phyloP scores from a whole-genome alignment of 176 grass and related monocot genomes.

The Paspalum vaginatum region DNA sequence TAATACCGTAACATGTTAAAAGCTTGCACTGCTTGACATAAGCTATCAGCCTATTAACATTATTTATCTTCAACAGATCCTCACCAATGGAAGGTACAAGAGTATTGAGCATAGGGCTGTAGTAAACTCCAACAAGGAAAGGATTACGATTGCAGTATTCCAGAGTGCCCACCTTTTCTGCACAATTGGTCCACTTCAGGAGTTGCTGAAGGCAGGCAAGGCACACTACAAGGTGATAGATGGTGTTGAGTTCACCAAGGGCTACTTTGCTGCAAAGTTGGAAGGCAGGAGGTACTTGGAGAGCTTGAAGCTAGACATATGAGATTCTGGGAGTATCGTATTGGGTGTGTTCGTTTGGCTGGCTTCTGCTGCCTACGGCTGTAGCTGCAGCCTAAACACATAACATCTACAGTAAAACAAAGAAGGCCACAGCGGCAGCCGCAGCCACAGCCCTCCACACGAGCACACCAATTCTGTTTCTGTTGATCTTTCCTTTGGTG shows the following conservation, averaged over 20 bases:
- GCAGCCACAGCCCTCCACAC: too few relatives aligned
- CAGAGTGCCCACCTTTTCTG: slow-evolving; percentile 38
- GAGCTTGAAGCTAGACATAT: slow-evolving; percentile 47
- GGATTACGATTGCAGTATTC: slow-evolving; percentile 56
- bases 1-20: not conserved
- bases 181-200: slow-evolving; percentile 50
- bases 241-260: slow-evolving; percentile 48
- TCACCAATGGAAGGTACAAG: slow-evolving; percentile 58
- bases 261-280: slow-evolving; percentile 49
- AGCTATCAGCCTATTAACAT: not conserved
- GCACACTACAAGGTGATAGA: slow-evolving; percentile 41
- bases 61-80: slow-evolving; percentile 33
- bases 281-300: slow-evolving; percentile 60
- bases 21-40: not conserved
- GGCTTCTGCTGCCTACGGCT: too few relatives aligned
- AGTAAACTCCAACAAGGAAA: slow-evolving; percentile 48
- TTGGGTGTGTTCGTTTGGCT: too few relatives aligned
- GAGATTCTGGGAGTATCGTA: slow-evolving; percentile 2
- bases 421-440: too few relatives aligned
- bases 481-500: not conserved
- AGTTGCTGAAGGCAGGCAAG: slow-evolving; percentile 33
- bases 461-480: too few relatives aligned
- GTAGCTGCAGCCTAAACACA: too few relatives aligned
- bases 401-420: too few relatives aligned
- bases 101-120: slow-evolving; percentile 58